Evolutionary conservation across 305 asterid species (phyloP), one percentile per base, ranked within the genome.

Genomic region (Ilex paraguariensis): DNA sequence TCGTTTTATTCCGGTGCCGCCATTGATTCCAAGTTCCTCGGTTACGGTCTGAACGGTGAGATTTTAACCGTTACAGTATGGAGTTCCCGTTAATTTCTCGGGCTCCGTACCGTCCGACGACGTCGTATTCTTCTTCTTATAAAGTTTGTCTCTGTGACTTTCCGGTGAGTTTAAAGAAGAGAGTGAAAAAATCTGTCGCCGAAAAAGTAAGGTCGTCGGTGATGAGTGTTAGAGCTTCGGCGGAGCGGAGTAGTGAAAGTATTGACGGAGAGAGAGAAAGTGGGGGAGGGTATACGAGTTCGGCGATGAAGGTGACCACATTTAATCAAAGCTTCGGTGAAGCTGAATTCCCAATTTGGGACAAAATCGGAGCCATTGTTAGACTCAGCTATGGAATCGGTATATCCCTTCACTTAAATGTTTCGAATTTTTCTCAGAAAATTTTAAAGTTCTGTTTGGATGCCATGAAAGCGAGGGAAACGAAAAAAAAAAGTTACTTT

Each of bases 361-460:
- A 91, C 2, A 88, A 86, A 79, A 91, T 91, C 70, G 96, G 98
- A 54, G 95, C 96, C 71, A 64, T 88, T 69, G 95, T 91, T 46
- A 80, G 98, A 58, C 92, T 91, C 66, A 90, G 96, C 65, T 91
- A 91, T 68, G 98, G 96, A 74, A 81, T 91, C 28, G 98, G 98
- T 87, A 31, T 61, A 81, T 51, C 16, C 59, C 30, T 51, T 60
- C 13, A 12, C 49, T 36, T 21, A 21, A 21, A 21, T 21, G 28
- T 21, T 21, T 21, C 28, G 28, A 21, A 21, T 21, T 21, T 21
- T 21, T 21, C 28, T 21, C 2, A 21, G 28, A 21, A 21, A 21
- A 21, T 21, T 21, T 21, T 21, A 21, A 21, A 21, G 2, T 21
- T 21, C 28, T 21, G 28, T 21, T 21, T 21, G 28, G 28, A 21